phyloP scores from a whole-genome alignment of 169 alveolate species.

The Sarcocystis neurona region DNA sequence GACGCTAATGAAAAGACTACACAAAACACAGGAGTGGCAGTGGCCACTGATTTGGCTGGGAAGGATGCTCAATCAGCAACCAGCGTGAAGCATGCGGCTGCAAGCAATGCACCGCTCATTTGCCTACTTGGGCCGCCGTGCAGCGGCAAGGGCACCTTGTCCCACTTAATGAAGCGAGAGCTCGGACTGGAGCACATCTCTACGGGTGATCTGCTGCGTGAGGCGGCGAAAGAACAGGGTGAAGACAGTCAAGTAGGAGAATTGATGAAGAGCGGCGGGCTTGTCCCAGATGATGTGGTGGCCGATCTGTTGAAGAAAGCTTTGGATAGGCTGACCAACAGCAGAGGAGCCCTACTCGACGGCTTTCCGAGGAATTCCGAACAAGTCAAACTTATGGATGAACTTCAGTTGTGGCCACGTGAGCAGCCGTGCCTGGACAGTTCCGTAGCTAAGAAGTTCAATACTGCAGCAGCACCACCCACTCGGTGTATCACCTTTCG shows the following conservation, averaged over 20 bases:
- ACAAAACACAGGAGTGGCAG: too few species aligned
- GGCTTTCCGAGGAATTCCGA: slow-evolving; percentile 14
- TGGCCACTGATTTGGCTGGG: too few species aligned
- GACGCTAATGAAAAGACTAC: too few species aligned
- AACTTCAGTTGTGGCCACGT: slow-evolving; percentile 28
- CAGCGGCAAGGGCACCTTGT: slow-evolving; percentile 30
- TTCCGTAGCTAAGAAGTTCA: too few species aligned
- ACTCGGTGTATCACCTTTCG: too few species aligned
- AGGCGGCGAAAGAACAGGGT: slow-evolving; percentile 2
- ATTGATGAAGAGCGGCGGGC: neutral
- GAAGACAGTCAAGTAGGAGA: slow-evolving; percentile 26
- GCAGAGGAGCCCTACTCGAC: slow-evolving; percentile 17
- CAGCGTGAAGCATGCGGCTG: too few species aligned
- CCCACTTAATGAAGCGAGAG: neutral
- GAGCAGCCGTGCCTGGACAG: neutral
- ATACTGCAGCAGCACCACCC: too few species aligned
- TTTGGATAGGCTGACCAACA: neutral
- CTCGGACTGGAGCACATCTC: slow-evolving; percentile 5
- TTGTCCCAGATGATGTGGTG: neutral
- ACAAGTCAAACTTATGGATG: slow-evolving; percentile 1
- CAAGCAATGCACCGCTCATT: neutral
- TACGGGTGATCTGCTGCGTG: slow-evolving; percentile 21
- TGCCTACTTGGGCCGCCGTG: slow-evolving; percentile 34
- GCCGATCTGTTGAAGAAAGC: neutral
- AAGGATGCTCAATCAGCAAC: too few species aligned